A percentile compares a stretch with the other conserved stretches of the same genome.
Conservation (phyloP, 1,284 basidiomycete genomes). For the Volvariella surrecta region DNA sequence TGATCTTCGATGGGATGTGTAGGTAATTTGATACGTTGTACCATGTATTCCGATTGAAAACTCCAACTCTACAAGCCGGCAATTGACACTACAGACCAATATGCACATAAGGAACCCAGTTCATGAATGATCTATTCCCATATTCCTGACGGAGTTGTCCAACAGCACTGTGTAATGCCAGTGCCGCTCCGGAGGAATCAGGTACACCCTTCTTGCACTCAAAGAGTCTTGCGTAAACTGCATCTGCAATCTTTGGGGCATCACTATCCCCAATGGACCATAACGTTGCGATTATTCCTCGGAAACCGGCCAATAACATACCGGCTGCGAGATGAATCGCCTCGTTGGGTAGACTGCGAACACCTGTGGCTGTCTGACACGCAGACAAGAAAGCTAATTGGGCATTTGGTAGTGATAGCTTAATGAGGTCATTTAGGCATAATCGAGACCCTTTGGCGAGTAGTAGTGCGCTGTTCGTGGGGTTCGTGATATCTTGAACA, state of each 20-base stretch:
- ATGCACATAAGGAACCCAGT: too few relatives aligned
- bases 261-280: slow-evolving; percentile 15
- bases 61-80: too few relatives aligned
- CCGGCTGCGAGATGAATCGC: slow-evolving; percentile 17
- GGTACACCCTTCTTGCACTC: too few relatives aligned
- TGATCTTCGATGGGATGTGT: too few relatives aligned
- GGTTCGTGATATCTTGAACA: not conserved
- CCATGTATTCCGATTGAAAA: too few relatives aligned
- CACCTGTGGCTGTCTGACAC: slow-evolving; percentile 18
- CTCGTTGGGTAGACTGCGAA: slow-evolving; percentile 12
- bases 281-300: slow-evolving; percentile 18
- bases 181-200: too few relatives aligned
- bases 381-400: slow-evolving; percentile 20
- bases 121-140: too few relatives aligned
- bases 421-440: slow-evolving; percentile 3
- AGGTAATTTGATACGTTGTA: too few relatives aligned
- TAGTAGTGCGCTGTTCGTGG: not conserved
- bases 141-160: too few relatives aligned
- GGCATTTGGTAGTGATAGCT: slow-evolving; percentile 9
- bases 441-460: slow-evolving; percentile 1
- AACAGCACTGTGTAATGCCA: too few relatives aligned
- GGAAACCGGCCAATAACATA: slow-evolving; percentile 18
- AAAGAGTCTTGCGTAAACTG: slow-evolving; percentile 8
- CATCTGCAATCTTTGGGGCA: slow-evolving; percentile 11
- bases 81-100: too few relatives aligned